Evolutionary conservation across 495 filamentous ascomycete species (phyloP).

Genomic region (Penicillium angulare): DNA sequence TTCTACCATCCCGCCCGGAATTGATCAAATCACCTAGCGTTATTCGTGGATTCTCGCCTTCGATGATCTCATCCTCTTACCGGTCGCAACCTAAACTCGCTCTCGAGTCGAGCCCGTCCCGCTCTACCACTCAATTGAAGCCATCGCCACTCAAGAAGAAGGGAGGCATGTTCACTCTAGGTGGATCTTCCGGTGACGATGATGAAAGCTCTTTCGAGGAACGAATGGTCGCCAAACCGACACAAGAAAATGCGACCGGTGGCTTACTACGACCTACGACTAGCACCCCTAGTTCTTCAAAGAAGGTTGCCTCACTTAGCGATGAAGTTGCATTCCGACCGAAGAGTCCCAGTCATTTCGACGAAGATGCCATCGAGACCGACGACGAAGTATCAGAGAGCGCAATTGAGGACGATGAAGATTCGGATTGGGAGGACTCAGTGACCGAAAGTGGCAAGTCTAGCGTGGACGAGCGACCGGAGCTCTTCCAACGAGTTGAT

Average conservation of each 20-base stretch:
- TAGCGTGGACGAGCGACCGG: constrained; percentile 68
- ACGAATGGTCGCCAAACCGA: constrained; percentile 47
- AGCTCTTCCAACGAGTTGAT: constrained; percentile 85
- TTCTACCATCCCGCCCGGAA: constrained; percentile 34
- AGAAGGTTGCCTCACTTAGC: constrained; percentile 84
- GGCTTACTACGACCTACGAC: constrained; percentile 43
- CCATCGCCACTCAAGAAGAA: constrained; percentile 55
- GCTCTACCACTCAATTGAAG: constrained; percentile 40
- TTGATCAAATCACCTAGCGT: constrained; percentile 68
- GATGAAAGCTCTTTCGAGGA: constrained; percentile 78
- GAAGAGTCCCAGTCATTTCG: constrained; percentile 55
- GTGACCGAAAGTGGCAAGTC: constrained; percentile 82
- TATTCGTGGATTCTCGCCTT: constrained; percentile 84
- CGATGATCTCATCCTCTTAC: constrained; percentile 69
- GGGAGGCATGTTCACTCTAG: constrained; percentile 70
- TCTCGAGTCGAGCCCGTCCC: constrained; percentile 47
- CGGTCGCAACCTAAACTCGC: constrained; percentile 60
- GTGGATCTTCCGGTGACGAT: constrained; percentile 73
- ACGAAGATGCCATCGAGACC: constrained; percentile 74
- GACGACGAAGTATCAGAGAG: constrained; percentile 74
- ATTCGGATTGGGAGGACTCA: constrained; percentile 89
- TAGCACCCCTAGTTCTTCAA: constrained; percentile 38
- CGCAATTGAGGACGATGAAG: constrained; percentile 85
- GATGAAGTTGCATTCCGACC: constrained; percentile 69
- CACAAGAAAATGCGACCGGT: constrained; percentile 52